Percentiles rank a stretch among this genome's conserved stretches.
Conservation (phyloP, 345 rosid species). For the Murraya paniculata region DNA sequence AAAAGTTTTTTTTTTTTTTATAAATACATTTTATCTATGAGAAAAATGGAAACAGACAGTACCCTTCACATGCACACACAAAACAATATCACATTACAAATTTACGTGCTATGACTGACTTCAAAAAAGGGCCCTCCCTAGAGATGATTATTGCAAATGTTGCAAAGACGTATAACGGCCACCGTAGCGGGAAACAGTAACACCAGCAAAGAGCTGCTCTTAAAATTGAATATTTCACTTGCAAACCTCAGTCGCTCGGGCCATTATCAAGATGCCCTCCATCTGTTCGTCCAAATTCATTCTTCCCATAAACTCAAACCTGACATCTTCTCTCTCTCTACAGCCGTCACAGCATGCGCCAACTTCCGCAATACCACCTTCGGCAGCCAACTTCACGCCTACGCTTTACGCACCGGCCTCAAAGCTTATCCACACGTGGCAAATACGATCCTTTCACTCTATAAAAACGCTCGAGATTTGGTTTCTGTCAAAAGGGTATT, state of each 20-base stretch:
- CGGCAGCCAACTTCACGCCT: slow-evolving; percentile 57
- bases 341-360: slow-evolving; percentile 55
- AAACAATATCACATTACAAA: too few species aligned
- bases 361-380: slow-evolving; percentile 35
- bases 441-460: slow-evolving; percentile 64
- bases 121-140: neutral
- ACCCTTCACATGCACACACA: neutral
- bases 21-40: too few species aligned
- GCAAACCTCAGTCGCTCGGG: slow-evolving; percentile 40
- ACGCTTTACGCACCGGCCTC: slow-evolving; percentile 51
- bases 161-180: slow-evolving; percentile 13
- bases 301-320: slow-evolving; percentile 37
- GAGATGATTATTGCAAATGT: slow-evolving; percentile 24
- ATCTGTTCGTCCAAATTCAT: slow-evolving; percentile 46
- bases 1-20: too few species aligned
- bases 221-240: slow-evolving; percentile 52
- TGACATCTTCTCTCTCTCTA: slow-evolving; percentile 64
- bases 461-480: slow-evolving; percentile 38
- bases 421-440: slow-evolving; percentile 42
- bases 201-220: slow-evolving; percentile 23
- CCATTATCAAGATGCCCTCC: slow-evolving; percentile 47
- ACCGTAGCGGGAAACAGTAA: slow-evolving; percentile 15
- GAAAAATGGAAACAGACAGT: neutral
- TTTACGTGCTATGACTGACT: neutral
- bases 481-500: slow-evolving; percentile 44